phyloP scores from a whole-genome alignment of 306 rosid genomes.

The Citrullus amarus region DNA sequence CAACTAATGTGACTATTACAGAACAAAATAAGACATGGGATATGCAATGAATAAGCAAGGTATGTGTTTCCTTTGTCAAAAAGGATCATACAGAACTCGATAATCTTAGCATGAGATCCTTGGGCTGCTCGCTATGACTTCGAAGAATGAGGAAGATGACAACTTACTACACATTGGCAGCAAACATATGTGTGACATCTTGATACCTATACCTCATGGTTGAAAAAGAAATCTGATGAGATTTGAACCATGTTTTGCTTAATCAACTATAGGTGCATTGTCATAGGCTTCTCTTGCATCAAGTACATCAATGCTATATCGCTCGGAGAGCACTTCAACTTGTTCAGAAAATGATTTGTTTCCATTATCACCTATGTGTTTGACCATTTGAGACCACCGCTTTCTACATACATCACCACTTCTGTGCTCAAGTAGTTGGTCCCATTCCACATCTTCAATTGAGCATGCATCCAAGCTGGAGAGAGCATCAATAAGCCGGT shows the following conservation, averaged over 20 bases:
- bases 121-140: background rate
- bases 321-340: slow-evolving; percentile 50
- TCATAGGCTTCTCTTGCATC: slow-evolving; percentile 51
- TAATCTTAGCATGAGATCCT: background rate
- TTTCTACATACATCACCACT: slow-evolving; percentile 54
- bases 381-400: slow-evolving; percentile 75
- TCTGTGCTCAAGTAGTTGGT: slow-evolving; percentile 53
- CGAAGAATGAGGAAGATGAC: background rate
- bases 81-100: background rate
- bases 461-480: slow-evolving; percentile 46
- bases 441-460: slow-evolving; percentile 81
- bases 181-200: background rate
- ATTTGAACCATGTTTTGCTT: slow-evolving; percentile 4
- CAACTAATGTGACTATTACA: background rate
- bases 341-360: slow-evolving; percentile 57
- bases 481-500: slow-evolving; percentile 47
- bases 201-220: background rate
- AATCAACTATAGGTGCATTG: slow-evolving; percentile 27
- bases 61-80: background rate
- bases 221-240: background rate
- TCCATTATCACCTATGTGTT: slow-evolving; percentile 38
- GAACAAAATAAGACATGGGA: background rate
- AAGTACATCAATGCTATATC: slow-evolving; percentile 39
- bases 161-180: background rate
- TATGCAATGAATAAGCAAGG: background rate